These are phyloP conservation scores for Yamadazyma aaseri DNA, from an alignment of 1,139 yeast genomes.

Conservation along the genomic window DNA sequence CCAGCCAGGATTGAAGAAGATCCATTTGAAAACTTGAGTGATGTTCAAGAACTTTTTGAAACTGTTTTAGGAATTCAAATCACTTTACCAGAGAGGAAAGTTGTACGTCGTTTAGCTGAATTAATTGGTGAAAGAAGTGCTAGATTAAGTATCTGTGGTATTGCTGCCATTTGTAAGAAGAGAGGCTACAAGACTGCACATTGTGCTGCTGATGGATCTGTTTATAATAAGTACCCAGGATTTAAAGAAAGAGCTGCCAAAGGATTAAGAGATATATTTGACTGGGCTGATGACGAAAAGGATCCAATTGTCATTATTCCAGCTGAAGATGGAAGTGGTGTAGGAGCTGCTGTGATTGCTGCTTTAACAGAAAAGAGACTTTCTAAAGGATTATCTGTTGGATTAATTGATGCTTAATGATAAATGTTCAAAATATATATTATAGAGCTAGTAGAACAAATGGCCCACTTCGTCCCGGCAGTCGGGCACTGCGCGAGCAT, in stretches of 20 bases:
- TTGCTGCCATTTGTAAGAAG: slow-evolving; percentile 91
- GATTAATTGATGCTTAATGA: slow-evolving; percentile 25
- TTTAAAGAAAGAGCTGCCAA: slow-evolving; percentile 87
- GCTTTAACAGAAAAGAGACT: slow-evolving; percentile 85
- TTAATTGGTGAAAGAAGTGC: slow-evolving; percentile 91
- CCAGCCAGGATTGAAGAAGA: slow-evolving; percentile 87
- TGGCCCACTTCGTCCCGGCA: too few relatives aligned
- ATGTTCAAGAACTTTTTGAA: slow-evolving; percentile 67
- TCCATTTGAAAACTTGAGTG: slow-evolving; percentile 81
- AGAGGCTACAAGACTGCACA: slow-evolving; percentile 76
- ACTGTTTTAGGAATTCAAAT: slow-evolving; percentile 59
- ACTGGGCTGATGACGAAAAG: slow-evolving; percentile 65
- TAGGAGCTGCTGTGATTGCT: slow-evolving; percentile 96
- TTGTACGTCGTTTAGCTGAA: slow-evolving; percentile 81
- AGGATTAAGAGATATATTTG: slow-evolving; percentile 87
- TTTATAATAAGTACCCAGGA: slow-evolving; percentile 87
- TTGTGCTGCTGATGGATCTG: slow-evolving; percentile 98
- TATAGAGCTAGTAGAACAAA: neutral
- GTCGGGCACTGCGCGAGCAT: too few relatives aligned
- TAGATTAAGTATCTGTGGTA: slow-evolving; percentile 90
- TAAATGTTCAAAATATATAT: neutral
- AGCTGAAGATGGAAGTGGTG: slow-evolving; percentile 98
- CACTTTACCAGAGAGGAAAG: slow-evolving; percentile 75
- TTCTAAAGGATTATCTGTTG: slow-evolving; percentile 70
- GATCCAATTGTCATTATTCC: slow-evolving; percentile 82